Base-by-base conservation (phyloP, 768 basidiomycete genomes). In the Collybia sp. region DNA sequence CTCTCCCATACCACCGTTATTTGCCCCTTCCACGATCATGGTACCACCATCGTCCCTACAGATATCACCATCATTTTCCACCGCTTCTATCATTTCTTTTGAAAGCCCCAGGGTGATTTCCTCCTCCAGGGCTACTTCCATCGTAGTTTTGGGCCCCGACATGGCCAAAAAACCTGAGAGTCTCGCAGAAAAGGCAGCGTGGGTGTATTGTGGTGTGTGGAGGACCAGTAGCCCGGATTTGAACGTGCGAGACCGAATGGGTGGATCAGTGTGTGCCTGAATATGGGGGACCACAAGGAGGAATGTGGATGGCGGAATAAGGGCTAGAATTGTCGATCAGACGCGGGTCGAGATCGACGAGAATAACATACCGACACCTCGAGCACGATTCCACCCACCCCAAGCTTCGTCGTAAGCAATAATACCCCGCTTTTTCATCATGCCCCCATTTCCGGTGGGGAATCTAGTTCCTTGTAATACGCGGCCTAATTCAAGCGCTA, bases 361-460 rank as follows among this genome's bases (percentile, higher is more conserved):
- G 16, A 8, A 16, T 60, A 18, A 57, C 85, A 61, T 62, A 91
- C 93, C 86, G 44, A 95, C 86, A 41, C 93, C 93, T 53, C 93
- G 70, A 5, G 91, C 93, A 47, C 93, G 82, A 59, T 94, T 95
- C 93, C 93, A 96, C 1, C 87, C 82, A 19, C 90, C 90, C 93
- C 93, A 97, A 0, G 88, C 88, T 64, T 95, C 93, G 58, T 97
- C 93, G 19, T 96, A 65, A 0, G 85, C 89, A 33, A 96, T 76
- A 30, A 95, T 77, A 1, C 90, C 92, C 20, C 90, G 77, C 2
- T 76, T 72, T 46, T 75, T 73, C 88, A 94, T 90, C 56, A 94
- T 73, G 1, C 89, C 86, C 13, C 40, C 55, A n/a, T 50, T 56
- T n/a, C 47, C 53, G 15, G 39, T 43, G 11, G 53, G 67, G 59